phyloP scores from a whole-genome alignment of 257 asterid genomes.

The Solanum tacnaense region DNA sequence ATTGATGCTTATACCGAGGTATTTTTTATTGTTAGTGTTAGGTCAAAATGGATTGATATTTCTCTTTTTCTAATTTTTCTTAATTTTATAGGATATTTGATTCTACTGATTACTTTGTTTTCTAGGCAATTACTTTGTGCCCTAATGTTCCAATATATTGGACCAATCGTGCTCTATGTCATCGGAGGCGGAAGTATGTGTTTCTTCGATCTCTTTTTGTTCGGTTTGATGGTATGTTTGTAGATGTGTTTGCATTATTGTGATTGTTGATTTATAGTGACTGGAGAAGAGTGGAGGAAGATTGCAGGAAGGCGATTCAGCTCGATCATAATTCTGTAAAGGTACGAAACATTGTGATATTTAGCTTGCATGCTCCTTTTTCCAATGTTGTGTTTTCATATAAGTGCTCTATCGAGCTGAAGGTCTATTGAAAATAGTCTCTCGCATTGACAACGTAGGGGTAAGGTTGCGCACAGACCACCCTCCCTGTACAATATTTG shows the following conservation, averaged over 20 bases:
- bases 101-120: background rate
- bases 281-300: constrained; percentile 53
- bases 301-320: constrained; percentile 27
- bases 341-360: constrained; percentile 5
- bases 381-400: background rate
- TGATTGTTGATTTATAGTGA: constrained; percentile 29
- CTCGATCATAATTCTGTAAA: constrained; percentile 31
- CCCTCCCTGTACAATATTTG: background rate
- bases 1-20: constrained; percentile 95
- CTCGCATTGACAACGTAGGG: background rate
- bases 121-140: constrained; percentile 80
- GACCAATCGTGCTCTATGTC: constrained; percentile 94
- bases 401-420: background rate
- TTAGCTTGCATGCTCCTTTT: background rate
- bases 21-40: background rate
- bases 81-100: background rate
- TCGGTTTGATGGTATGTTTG: background rate
- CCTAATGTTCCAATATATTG: constrained; percentile 83
- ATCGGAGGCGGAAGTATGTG: constrained; percentile 67
- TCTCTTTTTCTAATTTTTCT: background rate
- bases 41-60: background rate
- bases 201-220: background rate
- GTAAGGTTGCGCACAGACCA: background rate
- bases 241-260: background rate
- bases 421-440: background rate